These are phyloP conservation scores for Teratosphaeriaceae sp. DNA, from an alignment of 2,329 filamentous ascomycete genomes.

Conservation along the genomic window DNA sequence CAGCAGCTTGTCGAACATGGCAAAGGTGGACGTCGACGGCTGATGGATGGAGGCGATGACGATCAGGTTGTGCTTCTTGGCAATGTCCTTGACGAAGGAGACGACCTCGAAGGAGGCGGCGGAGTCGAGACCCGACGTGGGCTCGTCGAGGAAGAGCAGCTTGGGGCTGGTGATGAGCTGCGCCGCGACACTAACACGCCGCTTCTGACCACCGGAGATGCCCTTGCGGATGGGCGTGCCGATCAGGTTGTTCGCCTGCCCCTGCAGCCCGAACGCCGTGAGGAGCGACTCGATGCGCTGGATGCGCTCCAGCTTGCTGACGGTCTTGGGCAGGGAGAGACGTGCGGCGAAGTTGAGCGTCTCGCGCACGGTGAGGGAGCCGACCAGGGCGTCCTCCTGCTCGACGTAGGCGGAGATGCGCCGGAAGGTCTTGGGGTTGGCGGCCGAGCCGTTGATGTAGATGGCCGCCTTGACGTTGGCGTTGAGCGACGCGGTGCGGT, in stretches of 20 bases:
- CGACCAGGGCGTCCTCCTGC: slow-evolving; percentile 80
- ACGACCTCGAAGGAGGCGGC: slow-evolving; percentile 71
- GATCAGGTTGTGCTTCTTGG: slow-evolving; percentile 62
- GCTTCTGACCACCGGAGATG: slow-evolving; percentile 79
- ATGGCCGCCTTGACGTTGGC: slow-evolving; percentile 49
- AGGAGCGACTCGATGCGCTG: slow-evolving; percentile 61
- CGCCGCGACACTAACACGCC: slow-evolving; percentile 70
- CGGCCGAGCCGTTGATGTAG: slow-evolving; percentile 55
- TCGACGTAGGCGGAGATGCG: slow-evolving; percentile 72
- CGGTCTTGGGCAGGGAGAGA: slow-evolving; percentile 49
- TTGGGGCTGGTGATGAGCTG: slow-evolving; percentile 76
- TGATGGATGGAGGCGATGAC: slow-evolving; percentile 82
- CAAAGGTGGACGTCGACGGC: slow-evolving; percentile 71
- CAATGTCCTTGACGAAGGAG: slow-evolving; percentile 61
- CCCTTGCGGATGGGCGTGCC: slow-evolving; percentile 79
- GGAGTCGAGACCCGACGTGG: slow-evolving; percentile 77
- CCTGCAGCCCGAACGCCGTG: slow-evolving; percentile 63
- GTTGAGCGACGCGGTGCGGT: slow-evolving; percentile 48
- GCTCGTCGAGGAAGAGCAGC: slow-evolving; percentile 77
- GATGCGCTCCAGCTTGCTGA: slow-evolving; percentile 52
- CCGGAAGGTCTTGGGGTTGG: slow-evolving; percentile 52
- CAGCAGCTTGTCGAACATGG: slow-evolving; percentile 72
- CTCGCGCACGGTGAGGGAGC: slow-evolving; percentile 71
- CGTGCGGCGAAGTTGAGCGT: slow-evolving; percentile 72
- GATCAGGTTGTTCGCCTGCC: slow-evolving; percentile 64